phyloP scores from a whole-genome alignment of 345 rosid species.

The Trapa incisa region DNA sequence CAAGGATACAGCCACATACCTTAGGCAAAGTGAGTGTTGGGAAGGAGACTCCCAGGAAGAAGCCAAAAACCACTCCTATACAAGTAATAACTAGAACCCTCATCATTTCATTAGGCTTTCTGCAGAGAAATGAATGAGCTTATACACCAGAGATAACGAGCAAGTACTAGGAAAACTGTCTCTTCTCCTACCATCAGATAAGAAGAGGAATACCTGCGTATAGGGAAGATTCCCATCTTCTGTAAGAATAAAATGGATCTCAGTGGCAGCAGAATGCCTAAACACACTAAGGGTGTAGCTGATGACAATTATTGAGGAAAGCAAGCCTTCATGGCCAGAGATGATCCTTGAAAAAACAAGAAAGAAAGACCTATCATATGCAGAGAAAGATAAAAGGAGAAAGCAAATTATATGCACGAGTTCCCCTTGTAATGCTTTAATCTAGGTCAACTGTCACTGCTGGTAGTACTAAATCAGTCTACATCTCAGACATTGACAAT shows the following conservation, averaged over 20 bases:
- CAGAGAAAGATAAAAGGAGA: neutral
- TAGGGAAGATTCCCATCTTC: constrained; percentile 17
- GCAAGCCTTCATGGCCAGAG: constrained; percentile 6
- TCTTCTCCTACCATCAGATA: neutral
- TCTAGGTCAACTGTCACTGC: neutral
- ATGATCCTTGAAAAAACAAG: constrained; percentile 7
- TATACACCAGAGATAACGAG: neutral
- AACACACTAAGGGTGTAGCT: constrained; percentile 16
- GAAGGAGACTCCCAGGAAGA: constrained; percentile 66
- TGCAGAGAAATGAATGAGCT: constrained; percentile 22
- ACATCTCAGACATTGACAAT: neutral
- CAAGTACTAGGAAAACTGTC: neutral
- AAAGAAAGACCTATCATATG: neutral
- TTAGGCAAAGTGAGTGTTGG: constrained; percentile 66
- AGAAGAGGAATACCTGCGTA: constrained; percentile 23
- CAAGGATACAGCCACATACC: constrained; percentile 19
- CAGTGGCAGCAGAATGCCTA: constrained; percentile 13
- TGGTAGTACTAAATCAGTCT: neutral
- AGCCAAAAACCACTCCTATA: constrained; percentile 60
- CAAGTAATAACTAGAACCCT: constrained; percentile 56
- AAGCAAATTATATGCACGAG: neutral
- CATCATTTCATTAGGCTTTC: constrained; percentile 62
- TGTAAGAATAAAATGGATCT: neutral
- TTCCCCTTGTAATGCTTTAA: neutral
- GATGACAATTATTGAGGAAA: constrained; percentile 4